Evolutionary conservation across 1,284 basidiomycete species (phyloP).

Genomic region (Veloporphyrellus conicus): DNA sequence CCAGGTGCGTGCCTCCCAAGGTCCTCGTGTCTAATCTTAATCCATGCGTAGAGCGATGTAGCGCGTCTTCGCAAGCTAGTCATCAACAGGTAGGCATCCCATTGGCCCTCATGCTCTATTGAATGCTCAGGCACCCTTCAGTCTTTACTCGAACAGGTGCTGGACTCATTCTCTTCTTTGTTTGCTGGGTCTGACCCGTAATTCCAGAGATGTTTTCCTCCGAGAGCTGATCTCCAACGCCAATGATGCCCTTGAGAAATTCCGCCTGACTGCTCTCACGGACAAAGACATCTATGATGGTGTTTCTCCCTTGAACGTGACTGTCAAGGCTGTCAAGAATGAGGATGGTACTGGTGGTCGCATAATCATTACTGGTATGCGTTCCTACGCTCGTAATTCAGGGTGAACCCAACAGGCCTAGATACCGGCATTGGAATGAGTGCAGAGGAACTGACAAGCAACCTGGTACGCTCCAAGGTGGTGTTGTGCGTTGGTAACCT

Average conservation of each 20-base stretch:
- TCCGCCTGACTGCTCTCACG: slow-evolving; percentile 79
- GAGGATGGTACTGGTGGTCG: slow-evolving; percentile 67
- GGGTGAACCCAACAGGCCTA: slow-evolving; percentile 27
- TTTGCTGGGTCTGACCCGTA: slow-evolving; percentile 7
- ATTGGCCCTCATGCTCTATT: background rate
- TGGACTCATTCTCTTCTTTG: background rate
- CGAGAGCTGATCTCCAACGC: slow-evolving; percentile 92
- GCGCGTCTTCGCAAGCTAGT: slow-evolving; percentile 87
- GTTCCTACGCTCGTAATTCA: background rate
- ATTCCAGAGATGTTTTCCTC: slow-evolving; percentile 79
- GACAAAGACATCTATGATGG: slow-evolving; percentile 71
- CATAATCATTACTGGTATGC: slow-evolving; percentile 73
- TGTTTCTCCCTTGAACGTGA: slow-evolving; percentile 75
- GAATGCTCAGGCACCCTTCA: slow-evolving; percentile 33
- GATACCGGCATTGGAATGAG: slow-evolving; percentile 96
- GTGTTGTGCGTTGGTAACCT: slow-evolving; percentile 2
- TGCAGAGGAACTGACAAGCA: slow-evolving; percentile 73
- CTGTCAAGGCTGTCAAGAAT: slow-evolving; percentile 70
- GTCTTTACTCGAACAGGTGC: slow-evolving; percentile 74
- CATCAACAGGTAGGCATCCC: slow-evolving; percentile 64
- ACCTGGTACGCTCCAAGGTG: slow-evolving; percentile 48
- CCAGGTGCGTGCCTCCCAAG: slow-evolving; percentile 52
- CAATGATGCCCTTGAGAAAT: slow-evolving; percentile 92
- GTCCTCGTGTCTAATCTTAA: background rate
- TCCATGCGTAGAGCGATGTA: slow-evolving; percentile 73